phyloP scores from a whole-genome alignment of 2,329 filamentous ascomycete species.

The Microsporum audouinii region DNA sequence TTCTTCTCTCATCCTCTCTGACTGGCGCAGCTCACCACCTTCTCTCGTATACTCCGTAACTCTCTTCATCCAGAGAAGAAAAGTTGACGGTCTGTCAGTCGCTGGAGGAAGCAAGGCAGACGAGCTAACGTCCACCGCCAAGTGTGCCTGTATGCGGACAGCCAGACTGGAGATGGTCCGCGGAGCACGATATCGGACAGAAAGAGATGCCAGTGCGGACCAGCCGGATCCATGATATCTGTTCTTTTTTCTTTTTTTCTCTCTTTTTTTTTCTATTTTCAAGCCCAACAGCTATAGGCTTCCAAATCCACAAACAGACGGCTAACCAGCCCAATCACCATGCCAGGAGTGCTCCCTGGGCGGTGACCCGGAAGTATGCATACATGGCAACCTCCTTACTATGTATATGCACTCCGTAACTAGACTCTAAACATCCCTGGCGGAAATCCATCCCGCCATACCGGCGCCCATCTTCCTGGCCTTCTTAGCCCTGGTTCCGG shows the following conservation, averaged over 20 bases:
- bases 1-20: not conserved
- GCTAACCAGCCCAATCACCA: not conserved
- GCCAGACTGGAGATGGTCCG: not conserved
- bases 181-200: not conserved
- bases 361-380: not conserved
- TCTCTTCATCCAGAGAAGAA: not conserved
- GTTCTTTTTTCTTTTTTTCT: not conserved
- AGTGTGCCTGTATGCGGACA: not conserved
- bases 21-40: not conserved
- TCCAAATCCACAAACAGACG: not conserved
- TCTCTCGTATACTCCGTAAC: not conserved
- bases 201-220: not conserved
- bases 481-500: not conserved
- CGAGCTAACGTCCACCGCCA: not conserved
- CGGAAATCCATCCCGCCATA: constrained; percentile 2
- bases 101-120: not conserved
- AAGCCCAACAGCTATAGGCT: not conserved
- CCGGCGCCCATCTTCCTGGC: not conserved
- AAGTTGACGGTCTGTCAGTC: not conserved
- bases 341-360: not conserved
- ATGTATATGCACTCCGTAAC: not conserved
- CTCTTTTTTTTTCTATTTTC: not conserved
- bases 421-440: not conserved
- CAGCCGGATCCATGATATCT: not conserved
- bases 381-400: not conserved